Base-by-base conservation (phyloP, 108 stramenopile species). In the Cyclotella atomus region DNA sequence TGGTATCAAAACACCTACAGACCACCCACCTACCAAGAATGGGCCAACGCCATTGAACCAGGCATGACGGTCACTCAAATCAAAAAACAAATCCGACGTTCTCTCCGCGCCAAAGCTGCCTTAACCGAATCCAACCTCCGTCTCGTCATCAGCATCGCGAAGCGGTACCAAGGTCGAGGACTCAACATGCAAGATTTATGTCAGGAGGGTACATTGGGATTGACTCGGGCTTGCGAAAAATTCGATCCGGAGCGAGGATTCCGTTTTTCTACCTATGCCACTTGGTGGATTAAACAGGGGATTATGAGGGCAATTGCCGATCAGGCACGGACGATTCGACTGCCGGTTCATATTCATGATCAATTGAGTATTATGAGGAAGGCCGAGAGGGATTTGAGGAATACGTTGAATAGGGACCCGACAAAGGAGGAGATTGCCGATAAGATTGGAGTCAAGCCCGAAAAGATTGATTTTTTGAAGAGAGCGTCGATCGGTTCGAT, bases 221-320 rank as follows among this genome's bases (percentile, higher is more conserved):
- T 97, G 20, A 91, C 95, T 23, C 80, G 92, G 41, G 97, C 98
- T 0, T 95, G 93, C 21, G 98, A 97, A 70, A 97, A 96, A 80
- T 99, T 96, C 75, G 97, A 99, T 73, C 97, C 97, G 9, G 91
- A 91, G 65, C 66, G 84, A 15, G 97, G 97, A 32, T 97, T 97
- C 70, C 90, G 91, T 25, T 97, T 99, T 78, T 93, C 90, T 53
- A 98, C 98, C n/a, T 99, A 99, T 71, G 97, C 97, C 27, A 92
- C 96, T 17, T 99, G 95, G 95, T 99, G 98, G 98, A 96, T 99
- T 68, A 95, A 95, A 76, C 97, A 98, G 83, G 80, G 90, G 52
- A 90, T 98, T 54, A 90, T 93, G 91, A 84, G 97, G 59, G 97
- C 97, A 35, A 93, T 97, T 77, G 96, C 96, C 3, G 94, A 95